Evolutionary conservation across 495 filamentous ascomycete species (phyloP), one percentile per base, ranked within the genome.

Genomic region (Aspergillus cavernicola): DNA sequence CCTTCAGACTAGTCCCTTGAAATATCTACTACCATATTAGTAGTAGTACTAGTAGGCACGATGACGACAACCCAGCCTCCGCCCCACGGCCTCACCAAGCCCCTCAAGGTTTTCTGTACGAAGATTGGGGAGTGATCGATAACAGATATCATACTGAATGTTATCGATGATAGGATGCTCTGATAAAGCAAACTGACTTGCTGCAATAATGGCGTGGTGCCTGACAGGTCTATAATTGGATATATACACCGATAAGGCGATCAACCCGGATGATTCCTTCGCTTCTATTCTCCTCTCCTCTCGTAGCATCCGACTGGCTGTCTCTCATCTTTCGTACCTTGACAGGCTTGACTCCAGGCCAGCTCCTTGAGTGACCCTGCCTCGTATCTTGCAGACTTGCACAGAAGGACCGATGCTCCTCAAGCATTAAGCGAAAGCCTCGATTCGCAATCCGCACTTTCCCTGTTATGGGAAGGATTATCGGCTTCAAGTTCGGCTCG

Each of bases 221-320:
- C 46, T 50, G 35, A 50, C 46, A 50, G 46, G 29, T 50, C 46
- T 50, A 50, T 50, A 39, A n/a, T 50, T 50, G 46, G 46, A 50
- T 33, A 39, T 50, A 50, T 19, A 28, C 35, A 13, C 46, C 46
- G 33, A 50, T 50, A 50, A 38, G 46, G 33, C 46, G 28, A 31
- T 39, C n/a, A 38, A 33, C 9, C 26, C 4, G 26, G 26, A 29
- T 29, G 26, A 29, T 5, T 29, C 26, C 26, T 29, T 4, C 4
- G n/a, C n/a, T n/a, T n/a, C n/a, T n/a, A n/a, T n/a, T n/a, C n/a
- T n/a, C n/a, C n/a, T n/a, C n/a, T 13, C 31, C 8, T 20, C 24
- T 47, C 31, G 7, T 3, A 10, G 33, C 1, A 16, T 50, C 35
- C 32, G 46, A 37, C 46, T 50, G 33, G 35, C 39, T 16, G 19